Conservation (phyloP, 306 rosid species). For the Hippophae gyantsensis region DNA sequence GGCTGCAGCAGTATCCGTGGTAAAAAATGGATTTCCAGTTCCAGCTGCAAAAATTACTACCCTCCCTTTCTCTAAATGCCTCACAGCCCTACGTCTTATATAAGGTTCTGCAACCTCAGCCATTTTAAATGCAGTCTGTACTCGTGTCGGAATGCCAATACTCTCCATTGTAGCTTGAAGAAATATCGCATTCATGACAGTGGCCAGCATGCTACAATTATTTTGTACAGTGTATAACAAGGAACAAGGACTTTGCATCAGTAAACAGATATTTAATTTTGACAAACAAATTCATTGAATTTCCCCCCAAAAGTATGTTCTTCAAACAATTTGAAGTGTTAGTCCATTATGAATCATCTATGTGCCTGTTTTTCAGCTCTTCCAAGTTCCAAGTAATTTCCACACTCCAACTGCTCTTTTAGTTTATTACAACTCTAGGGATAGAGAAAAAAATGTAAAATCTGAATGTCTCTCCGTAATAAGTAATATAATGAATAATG, state of each 20-base stretch:
- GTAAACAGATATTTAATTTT: no score
- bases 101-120: slow-evolving; percentile 98
- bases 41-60: slow-evolving; percentile 99
- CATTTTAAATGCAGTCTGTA: slow-evolving; percentile 97
- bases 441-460: no score
- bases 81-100: slow-evolving; percentile 88
- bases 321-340: no score
- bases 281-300: no score
- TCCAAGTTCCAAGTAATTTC: no score
- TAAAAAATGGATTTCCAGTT: slow-evolving; percentile 94
- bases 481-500: no score
- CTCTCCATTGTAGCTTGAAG: slow-evolving; percentile 99
- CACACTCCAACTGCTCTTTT: no score
- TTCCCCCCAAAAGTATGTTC: background rate
- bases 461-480: no score
- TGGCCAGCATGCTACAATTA: slow-evolving; percentile 80
- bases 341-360: no score
- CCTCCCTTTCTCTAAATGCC: slow-evolving; percentile 95
- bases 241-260: background rate
- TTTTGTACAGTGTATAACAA: slow-evolving; percentile 6
- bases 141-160: slow-evolving; percentile 92
- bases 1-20: slow-evolving; percentile 96
- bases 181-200: slow-evolving; percentile 94
- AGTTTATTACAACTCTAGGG: no score
- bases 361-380: no score